A percentile compares a stretch with the other conserved stretches of the same genome.
These are phyloP conservation scores for California macrophylla DNA, from an alignment of 441 rosid genomes.

Conservation along the genomic window DNA sequence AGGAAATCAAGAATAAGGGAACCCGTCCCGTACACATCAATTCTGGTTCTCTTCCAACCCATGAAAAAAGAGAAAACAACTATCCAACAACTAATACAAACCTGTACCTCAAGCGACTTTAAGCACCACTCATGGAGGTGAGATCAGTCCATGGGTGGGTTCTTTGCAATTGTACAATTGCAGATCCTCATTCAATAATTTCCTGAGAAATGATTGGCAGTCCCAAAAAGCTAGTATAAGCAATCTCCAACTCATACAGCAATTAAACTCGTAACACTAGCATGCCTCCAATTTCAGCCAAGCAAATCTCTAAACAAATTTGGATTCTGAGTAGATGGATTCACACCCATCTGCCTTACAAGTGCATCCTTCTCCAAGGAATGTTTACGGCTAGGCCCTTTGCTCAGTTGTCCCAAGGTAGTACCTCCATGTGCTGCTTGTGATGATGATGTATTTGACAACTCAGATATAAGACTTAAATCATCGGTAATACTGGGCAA, in stretches of 20 bases:
- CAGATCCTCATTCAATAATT: background rate
- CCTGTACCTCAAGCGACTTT: slow-evolving; percentile 16
- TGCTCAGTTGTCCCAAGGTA: slow-evolving; percentile 26
- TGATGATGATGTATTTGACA: slow-evolving; percentile 21
- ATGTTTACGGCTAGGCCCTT: slow-evolving; percentile 65
- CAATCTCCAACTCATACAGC: slow-evolving; percentile 6
- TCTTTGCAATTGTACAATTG: background rate
- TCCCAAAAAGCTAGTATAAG: background rate
- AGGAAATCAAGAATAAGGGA: too few relatives aligned
- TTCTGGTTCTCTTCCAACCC: slow-evolving; percentile 10
- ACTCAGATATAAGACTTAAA: slow-evolving; percentile 33
- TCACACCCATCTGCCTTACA: slow-evolving; percentile 94
- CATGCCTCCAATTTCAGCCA: slow-evolving; percentile 29
- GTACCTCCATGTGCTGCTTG: slow-evolving; percentile 24
- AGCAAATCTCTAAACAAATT: slow-evolving; percentile 80
- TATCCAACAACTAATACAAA: slow-evolving; percentile 22
- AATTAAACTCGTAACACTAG: background rate
- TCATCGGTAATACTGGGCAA: slow-evolving; percentile 21
- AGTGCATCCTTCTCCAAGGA: slow-evolving; percentile 85
- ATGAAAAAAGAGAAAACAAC: slow-evolving; percentile 9
- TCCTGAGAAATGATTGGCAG: background rate
- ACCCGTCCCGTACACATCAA: too few relatives aligned
- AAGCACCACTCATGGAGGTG: slow-evolving; percentile 6
- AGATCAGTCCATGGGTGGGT: slow-evolving; percentile 1
- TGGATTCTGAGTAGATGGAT: slow-evolving; percentile 76